Evolutionary conservation across 1,284 basidiomycete genomes (phyloP), one percentile per base, ranked within the genome.

Genomic region (Cryptococcus wingfieldii): DNA sequence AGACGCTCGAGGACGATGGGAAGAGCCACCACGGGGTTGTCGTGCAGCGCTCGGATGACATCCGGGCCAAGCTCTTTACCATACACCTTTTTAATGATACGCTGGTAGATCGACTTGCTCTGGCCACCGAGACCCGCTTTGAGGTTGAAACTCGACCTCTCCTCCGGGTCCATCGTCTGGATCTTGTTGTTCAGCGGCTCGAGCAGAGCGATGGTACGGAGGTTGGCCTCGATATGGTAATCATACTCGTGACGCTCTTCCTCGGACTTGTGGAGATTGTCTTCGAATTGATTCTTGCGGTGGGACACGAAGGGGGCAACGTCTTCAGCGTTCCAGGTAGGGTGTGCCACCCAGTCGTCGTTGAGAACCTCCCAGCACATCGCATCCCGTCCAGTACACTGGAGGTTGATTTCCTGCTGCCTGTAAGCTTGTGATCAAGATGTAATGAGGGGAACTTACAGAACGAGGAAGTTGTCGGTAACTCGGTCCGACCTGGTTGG

Each of bases 231-330:
- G 51, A 98, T 86, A 70, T 96, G 90, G 66, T 96, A 95, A 70
- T 97, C 93, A 77, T 94, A 98, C 77, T 98, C 96, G 79, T 98
- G 92, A 27, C 96, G 86, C 75, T 99, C 96, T 74, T 99, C 96
- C 76, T 99, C 96, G 65, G 90, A 89, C 74, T 90, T 90, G 79
- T 98, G 94, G 55, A 98, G 82, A 0, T 90, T 90, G 69, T 98
- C 94, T 77, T 98, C 96, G 75, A 90, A 98, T 3, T 86, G 83
- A 75, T 97, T 99, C 81, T 98, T 98, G 82, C 95, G 95, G 78
- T 97, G 92, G 5, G 94, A 84, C 56, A 92, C 84, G 78, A 98
- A 98, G 1, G 90, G 90, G 1, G 89, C 84, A 65, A 96, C 91
- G 68, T 98, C 96, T 59, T 95, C 97, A 23, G 88, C 86, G 18